phyloP scores from a whole-genome alignment of 1,284 basidiomycete genomes.

The Erythrobasidium hasegawianum region DNA sequence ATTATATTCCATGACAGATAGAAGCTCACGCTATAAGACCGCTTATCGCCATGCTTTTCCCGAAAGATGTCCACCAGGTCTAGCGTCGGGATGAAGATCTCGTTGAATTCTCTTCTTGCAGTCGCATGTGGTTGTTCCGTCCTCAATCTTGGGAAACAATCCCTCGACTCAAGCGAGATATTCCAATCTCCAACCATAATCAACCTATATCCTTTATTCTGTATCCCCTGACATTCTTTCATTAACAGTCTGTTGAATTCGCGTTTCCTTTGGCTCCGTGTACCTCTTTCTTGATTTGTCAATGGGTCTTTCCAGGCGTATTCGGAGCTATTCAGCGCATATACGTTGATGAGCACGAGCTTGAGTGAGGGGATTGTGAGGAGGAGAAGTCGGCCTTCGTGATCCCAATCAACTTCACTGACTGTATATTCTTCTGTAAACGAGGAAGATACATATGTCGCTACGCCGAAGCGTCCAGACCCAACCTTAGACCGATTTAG shows the following conservation, averaged over 20 bases:
- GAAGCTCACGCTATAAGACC: constrained; percentile 31
- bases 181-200: constrained; percentile 39
- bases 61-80: constrained; percentile 37
- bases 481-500: constrained; percentile 17
- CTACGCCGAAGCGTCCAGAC: constrained; percentile 34
- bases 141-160: constrained; percentile 38
- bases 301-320: constrained; percentile 31
- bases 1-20: neutral
- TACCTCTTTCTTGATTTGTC: constrained; percentile 24
- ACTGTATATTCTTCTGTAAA: constrained; percentile 14
- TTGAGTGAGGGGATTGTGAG: constrained; percentile 22
- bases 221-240: neutral
- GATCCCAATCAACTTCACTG: constrained; percentile 37
- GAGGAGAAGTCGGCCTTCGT: constrained; percentile 35
- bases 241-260: constrained; percentile 37
- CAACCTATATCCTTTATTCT: constrained; percentile 12
- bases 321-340: constrained; percentile 38
- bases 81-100: constrained; percentile 35
- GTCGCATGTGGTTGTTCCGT: constrained; percentile 37
- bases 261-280: constrained; percentile 38
- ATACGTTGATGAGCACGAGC: constrained; percentile 26
- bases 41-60: constrained; percentile 32
- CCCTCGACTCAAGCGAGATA: constrained; percentile 33
- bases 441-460: constrained; percentile 24
- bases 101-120: constrained; percentile 39